Evolutionary conservation across 148 eudicot species (phyloP).

Genomic region (Nepenthes mirabilis): DNA sequence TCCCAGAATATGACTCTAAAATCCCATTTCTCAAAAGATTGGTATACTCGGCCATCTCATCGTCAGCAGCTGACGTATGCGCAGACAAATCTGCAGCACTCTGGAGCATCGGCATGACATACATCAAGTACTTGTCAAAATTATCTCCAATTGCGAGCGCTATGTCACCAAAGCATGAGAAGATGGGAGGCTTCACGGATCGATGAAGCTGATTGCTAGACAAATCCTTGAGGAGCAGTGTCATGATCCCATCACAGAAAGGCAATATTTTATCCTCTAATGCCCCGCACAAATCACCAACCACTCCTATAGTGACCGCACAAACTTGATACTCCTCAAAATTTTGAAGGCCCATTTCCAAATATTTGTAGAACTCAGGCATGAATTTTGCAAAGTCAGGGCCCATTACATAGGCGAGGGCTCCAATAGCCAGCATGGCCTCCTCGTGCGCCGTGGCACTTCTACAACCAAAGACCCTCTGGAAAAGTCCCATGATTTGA

Average conservation of each 20-base stretch:
- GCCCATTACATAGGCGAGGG: conserved; percentile 78
- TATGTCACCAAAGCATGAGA: conserved; percentile 90
- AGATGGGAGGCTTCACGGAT: conserved; percentile 91
- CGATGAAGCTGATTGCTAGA: conserved; percentile 84
- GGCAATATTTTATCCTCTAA: conserved; percentile 80
- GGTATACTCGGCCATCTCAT: conserved; percentile 67
- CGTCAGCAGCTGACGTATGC: conserved; percentile 59
- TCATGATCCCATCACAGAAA: conserved; percentile 95
- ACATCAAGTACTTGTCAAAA: conserved; percentile 80
- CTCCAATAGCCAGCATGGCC: conserved; percentile 92
- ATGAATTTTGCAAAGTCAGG: conserved; percentile 67
- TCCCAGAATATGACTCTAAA: conserved; percentile 85
- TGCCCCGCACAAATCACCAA: conserved; percentile 87
- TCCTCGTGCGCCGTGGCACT: conserved; percentile 92
- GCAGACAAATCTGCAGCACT: conserved; percentile 76
- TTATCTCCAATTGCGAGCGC: conserved; percentile 86
- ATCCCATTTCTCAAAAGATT: conserved; percentile 78
- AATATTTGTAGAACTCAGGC: conserved; percentile 70
- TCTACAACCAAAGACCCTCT: conserved; percentile 73
- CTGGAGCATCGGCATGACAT: conserved; percentile 94
- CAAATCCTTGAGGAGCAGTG: conserved; percentile 81
- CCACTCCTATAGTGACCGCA: conserved; percentile 89
- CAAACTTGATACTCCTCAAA: conserved; percentile 90
- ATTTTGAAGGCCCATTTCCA: conserved; percentile 96
- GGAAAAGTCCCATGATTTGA: conserved; percentile 72